Conservation (phyloP, 2,329 filamentous ascomycete species). For the Emydomyces testavorans region DNA sequence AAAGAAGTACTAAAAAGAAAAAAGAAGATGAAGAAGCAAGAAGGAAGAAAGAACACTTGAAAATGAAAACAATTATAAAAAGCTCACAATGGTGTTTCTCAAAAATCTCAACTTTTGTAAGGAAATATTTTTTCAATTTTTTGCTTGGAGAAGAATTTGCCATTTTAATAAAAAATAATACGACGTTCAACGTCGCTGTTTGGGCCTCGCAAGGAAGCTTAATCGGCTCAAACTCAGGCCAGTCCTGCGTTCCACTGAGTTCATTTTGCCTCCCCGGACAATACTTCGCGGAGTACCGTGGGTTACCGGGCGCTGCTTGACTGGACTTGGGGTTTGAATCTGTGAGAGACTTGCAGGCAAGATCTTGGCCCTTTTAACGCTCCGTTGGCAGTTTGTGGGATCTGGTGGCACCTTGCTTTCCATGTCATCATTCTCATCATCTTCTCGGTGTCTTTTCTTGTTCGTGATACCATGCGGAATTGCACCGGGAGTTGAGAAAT, state of each 20-base stretch:
- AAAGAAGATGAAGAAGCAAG: not conserved
- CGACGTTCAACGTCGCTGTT: conserved; percentile 26
- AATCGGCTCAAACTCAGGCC: conserved; percentile 37
- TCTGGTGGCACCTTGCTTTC: conserved; percentile 27
- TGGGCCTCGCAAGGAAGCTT: conserved; percentile 39
- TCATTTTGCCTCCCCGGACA: conserved; percentile 24
- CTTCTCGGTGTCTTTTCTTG: conserved; percentile 31
- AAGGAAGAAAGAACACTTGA: not conserved
- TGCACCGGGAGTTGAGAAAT: conserved; percentile 25
- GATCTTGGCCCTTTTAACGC: conserved; percentile 28
- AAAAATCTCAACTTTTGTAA: not conserved
- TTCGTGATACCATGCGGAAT: conserved; percentile 33
- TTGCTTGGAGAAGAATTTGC: no score
- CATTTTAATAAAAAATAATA: not conserved
- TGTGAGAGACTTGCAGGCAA: conserved; percentile 19
- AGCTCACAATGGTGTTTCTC: not conserved
- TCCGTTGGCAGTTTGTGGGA: conserved; percentile 22
- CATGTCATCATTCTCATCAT: conserved; percentile 24
- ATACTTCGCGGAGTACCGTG: conserved; percentile 23
- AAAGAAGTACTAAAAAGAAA: not conserved
- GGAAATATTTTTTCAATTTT: not conserved
- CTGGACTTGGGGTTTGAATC: conserved; percentile 24
- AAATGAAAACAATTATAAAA: not conserved
- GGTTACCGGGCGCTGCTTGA: conserved; percentile 20
- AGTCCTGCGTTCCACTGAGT: conserved; percentile 20